Conservation (phyloP, 208 protist species). For the Crithidia bombi region DNA sequence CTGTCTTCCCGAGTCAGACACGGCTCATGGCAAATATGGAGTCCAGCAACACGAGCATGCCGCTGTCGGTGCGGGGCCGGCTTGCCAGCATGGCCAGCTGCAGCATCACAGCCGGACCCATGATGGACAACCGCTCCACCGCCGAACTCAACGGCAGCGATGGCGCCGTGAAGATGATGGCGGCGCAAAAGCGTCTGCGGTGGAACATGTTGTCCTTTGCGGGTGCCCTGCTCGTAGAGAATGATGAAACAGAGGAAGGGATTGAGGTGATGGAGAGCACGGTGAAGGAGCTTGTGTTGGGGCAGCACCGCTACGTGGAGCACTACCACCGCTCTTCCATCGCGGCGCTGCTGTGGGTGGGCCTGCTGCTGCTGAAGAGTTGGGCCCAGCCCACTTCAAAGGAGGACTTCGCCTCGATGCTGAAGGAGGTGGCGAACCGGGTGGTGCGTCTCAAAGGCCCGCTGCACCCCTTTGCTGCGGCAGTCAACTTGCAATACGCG, state of each 20-base stretch:
- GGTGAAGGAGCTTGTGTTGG: slow-evolving; percentile 55
- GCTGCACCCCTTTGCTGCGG: slow-evolving; percentile 51
- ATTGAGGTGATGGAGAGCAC: slow-evolving; percentile 46
- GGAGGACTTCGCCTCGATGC: slow-evolving; percentile 31
- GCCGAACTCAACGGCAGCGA: slow-evolving; percentile 8
- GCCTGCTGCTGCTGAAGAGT: slow-evolving; percentile 40
- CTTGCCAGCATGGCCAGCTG: slow-evolving; percentile 12
- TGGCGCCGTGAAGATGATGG: slow-evolving; percentile 17
- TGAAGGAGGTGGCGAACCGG: slow-evolving; percentile 44
- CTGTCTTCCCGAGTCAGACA: slow-evolving; percentile 29
- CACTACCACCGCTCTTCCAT: slow-evolving; percentile 42
- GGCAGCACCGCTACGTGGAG: slow-evolving; percentile 47
- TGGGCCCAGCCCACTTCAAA: slow-evolving; percentile 34
- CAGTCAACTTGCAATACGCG: slow-evolving; percentile 43
- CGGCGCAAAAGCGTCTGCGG: slow-evolving; percentile 45
- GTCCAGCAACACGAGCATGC: slow-evolving; percentile 8
- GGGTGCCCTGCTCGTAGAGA: slow-evolving; percentile 40
- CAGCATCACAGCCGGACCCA: slow-evolving; percentile 9
- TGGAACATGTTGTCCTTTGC: slow-evolving; percentile 58
- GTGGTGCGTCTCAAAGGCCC: slow-evolving; percentile 44
- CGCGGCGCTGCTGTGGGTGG: slow-evolving; percentile 47
- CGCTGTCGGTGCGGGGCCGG: slow-evolving; percentile 4
- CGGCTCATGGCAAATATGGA: background rate
- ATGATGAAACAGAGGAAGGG: slow-evolving; percentile 32
- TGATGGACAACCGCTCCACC: background rate